Conservation (phyloP, 176 grass and related monocot genomes). For the Oryza nivara region DNA sequence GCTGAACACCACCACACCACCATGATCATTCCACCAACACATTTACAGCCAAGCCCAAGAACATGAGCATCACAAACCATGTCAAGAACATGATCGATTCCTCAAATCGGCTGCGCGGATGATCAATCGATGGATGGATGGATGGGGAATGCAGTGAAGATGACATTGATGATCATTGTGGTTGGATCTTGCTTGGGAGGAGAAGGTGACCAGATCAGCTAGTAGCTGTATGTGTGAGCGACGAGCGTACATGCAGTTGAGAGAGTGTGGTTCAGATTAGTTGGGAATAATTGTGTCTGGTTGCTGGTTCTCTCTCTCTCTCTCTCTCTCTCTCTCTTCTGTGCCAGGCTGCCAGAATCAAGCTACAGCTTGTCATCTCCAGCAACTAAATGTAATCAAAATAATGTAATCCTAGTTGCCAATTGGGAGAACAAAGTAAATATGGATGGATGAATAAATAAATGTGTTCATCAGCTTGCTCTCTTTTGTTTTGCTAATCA, state of each 20-base stretch:
- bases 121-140: not conserved
- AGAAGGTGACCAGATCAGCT: not conserved
- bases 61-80: not conserved
- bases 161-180: not conserved
- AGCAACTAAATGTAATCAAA: not conserved
- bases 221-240: not conserved
- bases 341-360: not conserved
- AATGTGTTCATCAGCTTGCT: not conserved
- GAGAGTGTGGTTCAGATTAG: not conserved
- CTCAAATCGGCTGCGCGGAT: not conserved
- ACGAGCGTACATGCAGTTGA: not conserved
- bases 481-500: constrained; percentile 17
- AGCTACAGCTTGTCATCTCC: not conserved
- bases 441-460: constrained; percentile 16
- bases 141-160: not conserved
- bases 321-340: not conserved
- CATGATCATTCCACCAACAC: not conserved
- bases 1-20: constrained; percentile 6
- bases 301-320: not conserved
- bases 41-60: not conserved
- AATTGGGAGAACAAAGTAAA: not conserved
- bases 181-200: not conserved
- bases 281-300: not conserved
- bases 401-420: not conserved
- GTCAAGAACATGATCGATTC: not conserved